phyloP scores from a whole-genome alignment of 108 stramenopile genomes.

The Seminavis robusta region DNA sequence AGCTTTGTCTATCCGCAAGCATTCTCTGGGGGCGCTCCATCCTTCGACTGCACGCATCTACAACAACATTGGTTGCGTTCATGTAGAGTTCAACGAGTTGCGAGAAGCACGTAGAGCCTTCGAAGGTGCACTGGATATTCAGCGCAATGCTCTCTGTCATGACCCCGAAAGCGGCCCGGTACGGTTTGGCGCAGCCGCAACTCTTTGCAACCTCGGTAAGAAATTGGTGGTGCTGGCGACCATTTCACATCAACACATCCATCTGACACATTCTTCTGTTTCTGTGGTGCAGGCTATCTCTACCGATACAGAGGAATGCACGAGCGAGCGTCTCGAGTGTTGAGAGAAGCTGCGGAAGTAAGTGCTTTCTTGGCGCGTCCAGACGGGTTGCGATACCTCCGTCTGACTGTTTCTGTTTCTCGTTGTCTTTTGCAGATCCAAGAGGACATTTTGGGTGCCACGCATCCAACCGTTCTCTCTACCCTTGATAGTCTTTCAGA shows the following conservation, averaged over 20 bases:
- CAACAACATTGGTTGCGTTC: conserved; percentile 66
- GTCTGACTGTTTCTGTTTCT: neutral
- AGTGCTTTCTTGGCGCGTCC: conserved; percentile 7
- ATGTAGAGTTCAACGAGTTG: conserved; percentile 47
- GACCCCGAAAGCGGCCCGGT: conserved; percentile 43
- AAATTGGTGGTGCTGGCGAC: too few relatives aligned
- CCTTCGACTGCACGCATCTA: conserved; percentile 45
- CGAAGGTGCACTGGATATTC: conserved; percentile 51
- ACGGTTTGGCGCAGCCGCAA: conserved; percentile 50
- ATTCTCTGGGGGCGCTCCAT: conserved; percentile 41
- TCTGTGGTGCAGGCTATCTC: too few relatives aligned
- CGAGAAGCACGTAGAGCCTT: conserved; percentile 40
- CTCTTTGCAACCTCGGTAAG: conserved; percentile 59
- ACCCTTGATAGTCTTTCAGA: conserved; percentile 50
- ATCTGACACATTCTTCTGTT: too few relatives aligned
- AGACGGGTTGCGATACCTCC: neutral
- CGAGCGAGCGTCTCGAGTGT: conserved; percentile 35
- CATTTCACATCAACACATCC: too few relatives aligned
- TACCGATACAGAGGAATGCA: conserved; percentile 32
- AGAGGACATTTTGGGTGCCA: conserved; percentile 30
- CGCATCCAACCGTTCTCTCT: conserved; percentile 32
- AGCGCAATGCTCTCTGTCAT: conserved; percentile 36
- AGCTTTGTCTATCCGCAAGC: conserved; percentile 44
- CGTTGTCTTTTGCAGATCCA: conserved; percentile 27
- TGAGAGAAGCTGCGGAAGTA: conserved; percentile 41